Evolutionary conservation across 1,284 basidiomycete genomes (phyloP).

Genomic region (Golubevia pallescens): DNA sequence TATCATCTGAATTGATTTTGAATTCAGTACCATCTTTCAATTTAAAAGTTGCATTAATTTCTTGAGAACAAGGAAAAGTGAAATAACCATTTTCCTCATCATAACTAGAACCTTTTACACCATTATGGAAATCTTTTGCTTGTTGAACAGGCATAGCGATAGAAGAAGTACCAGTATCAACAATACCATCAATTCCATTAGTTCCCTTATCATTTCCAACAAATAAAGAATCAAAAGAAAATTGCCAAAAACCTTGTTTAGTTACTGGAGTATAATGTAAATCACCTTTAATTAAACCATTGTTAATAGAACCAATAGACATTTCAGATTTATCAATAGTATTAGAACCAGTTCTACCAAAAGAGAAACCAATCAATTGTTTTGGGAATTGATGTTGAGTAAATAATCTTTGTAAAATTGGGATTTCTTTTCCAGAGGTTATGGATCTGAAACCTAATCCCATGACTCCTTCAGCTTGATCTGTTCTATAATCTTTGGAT

Average conservation of each 20-base stretch:
- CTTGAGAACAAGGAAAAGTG: conserved; percentile 8
- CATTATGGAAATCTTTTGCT: conserved; percentile 12
- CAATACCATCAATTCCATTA: conserved; percentile 7
- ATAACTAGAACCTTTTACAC: conserved; percentile 5
- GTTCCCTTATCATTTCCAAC: neutral
- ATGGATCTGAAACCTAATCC: conserved; percentile 14
- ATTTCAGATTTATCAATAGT: conserved; percentile 10
- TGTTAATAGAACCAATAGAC: conserved; percentile 11
- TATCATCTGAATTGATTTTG: conserved; percentile 5
- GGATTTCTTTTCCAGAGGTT: neutral
- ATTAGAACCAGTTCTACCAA: conserved; percentile 4
- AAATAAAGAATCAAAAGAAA: conserved; percentile 5
- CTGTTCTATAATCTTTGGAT: conserved; percentile 7
- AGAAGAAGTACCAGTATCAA: conserved; percentile 14
- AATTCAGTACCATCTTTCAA: conserved; percentile 9
- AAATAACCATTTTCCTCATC: conserved; percentile 7
- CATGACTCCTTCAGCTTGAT: conserved; percentile 12
- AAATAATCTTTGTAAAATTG: conserved; percentile 6
- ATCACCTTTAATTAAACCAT: conserved; percentile 8
- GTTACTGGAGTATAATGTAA: conserved; percentile 5
- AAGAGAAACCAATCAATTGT: conserved; percentile 7
- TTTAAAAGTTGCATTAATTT: conserved; percentile 7
- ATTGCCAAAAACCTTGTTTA: conserved; percentile 10
- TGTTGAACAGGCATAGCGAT: conserved; percentile 7
- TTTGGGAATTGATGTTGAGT: conserved; percentile 5